Percentiles rank a stretch among this genome's conserved stretches.
Conservation (phyloP, 129 eudicot genomes). For the sunflower (Helianthus annuus) region HanXRQr2.0-SUNRISE NC_035448.2:192050969-192051468, state of each 20-base stretch:
- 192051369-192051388: conserved; percentile 6
- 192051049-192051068: conserved; percentile 13
- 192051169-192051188: conserved; percentile 68
- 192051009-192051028: conserved; percentile 38
- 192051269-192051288: conserved; percentile 82
- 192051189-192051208: conserved; percentile 94
- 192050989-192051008: conserved; percentile 63
- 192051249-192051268: conserved; percentile 92
- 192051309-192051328: conserved; percentile 87
- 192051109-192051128: conserved; percentile 32
- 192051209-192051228: conserved; percentile 66
- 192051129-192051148: conserved; percentile 34
- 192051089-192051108: conserved; percentile 30
- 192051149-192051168: conserved; percentile 62
- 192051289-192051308: conserved; percentile 99
- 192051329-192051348: conserved; percentile 88
- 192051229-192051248: conserved; percentile 81
- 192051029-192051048: conserved; percentile 27
- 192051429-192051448: conserved; percentile 61
- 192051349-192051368: conserved; percentile 58
- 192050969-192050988: conserved; percentile 43
- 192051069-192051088: conserved; percentile 21
- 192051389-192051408: not conserved
- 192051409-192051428: conserved; percentile 8
- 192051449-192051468: conserved; percentile 92